Evolutionary conservation across 805 yeast species (phyloP).

Genomic region (Ogataea saltuana): DNA sequence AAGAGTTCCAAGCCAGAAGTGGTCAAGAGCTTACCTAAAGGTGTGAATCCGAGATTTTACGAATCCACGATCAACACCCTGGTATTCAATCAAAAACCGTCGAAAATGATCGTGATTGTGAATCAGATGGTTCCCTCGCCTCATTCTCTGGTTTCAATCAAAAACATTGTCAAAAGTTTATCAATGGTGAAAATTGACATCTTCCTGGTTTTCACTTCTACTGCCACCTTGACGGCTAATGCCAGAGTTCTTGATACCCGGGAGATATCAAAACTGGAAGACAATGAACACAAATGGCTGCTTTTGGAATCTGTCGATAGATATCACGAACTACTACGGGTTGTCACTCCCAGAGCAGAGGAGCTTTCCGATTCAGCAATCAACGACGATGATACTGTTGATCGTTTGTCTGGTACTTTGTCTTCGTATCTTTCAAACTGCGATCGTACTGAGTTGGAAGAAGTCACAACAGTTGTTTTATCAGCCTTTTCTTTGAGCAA

Average conservation of each 20-base stretch:
- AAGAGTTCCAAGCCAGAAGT: constrained; percentile 2
- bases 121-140: constrained; percentile 29
- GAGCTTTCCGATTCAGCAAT: background rate
- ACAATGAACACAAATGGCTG: constrained; percentile 9
- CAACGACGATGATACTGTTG: background rate
- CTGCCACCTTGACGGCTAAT: constrained; percentile 14
- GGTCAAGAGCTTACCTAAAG: constrained; percentile 19
- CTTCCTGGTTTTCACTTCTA: constrained; percentile 25
- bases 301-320: constrained; percentile 20
- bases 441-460: constrained; percentile 10
- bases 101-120: constrained; percentile 29
- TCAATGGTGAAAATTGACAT: constrained; percentile 33
- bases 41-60: constrained; percentile 33
- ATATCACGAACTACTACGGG: constrained; percentile 15
- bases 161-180: constrained; percentile 33
- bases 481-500: constrained; percentile 27
- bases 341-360: constrained; percentile 15
- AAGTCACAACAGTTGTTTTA: constrained; percentile 26
- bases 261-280: constrained; percentile 14
- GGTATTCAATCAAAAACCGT: constrained; percentile 29
- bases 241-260: constrained; percentile 17
- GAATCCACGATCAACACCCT: constrained; percentile 31
- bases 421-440: constrained; percentile 4
- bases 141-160: constrained; percentile 26
- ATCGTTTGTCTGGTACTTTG: background rate